phyloP scores from a whole-genome alignment of 768 basidiomycete genomes.

The Mycena olivaceomarginata region DNA sequence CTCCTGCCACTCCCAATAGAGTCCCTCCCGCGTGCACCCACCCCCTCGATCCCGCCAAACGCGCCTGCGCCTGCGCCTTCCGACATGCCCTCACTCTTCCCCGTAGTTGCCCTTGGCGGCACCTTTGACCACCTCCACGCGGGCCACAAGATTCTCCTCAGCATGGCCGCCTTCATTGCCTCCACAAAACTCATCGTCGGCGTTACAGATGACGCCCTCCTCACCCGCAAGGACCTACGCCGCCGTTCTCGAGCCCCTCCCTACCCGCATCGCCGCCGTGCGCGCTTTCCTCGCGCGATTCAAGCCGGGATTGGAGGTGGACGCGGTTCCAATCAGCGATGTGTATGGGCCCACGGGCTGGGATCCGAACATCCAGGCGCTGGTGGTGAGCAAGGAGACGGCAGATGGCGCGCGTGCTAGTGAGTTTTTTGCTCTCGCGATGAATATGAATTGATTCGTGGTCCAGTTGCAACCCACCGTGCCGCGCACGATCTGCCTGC shows the following conservation, averaged over 20 bases:
- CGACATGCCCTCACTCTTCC: constrained; percentile 59
- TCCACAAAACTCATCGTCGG: constrained; percentile 91
- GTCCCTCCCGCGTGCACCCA: constrained; percentile 57
- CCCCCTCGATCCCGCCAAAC: constrained; percentile 36
- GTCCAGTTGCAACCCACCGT: constrained; percentile 79
- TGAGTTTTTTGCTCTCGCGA: constrained; percentile 59
- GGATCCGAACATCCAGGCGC: constrained; percentile 92
- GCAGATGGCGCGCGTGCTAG: constrained; percentile 83
- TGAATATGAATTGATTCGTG: not conserved
- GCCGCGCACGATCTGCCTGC: constrained; percentile 72
- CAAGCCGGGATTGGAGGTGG: constrained; percentile 76
- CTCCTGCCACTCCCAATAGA: constrained; percentile 61
- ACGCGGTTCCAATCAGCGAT: constrained; percentile 87
- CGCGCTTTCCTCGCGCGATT: constrained; percentile 84
- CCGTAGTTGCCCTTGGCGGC: constrained; percentile 92
- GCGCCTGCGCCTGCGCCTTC: constrained; percentile 23
- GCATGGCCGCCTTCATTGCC: constrained; percentile 93
- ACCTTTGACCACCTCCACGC: constrained; percentile 99
- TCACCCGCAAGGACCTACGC: constrained; percentile 83
- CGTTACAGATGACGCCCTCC: constrained; percentile 84
- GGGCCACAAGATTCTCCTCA: constrained; percentile 97
- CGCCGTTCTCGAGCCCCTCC: constrained; percentile 79
- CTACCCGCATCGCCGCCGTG: constrained; percentile 72
- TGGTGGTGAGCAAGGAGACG: constrained; percentile 96
- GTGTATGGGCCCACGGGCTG: constrained; percentile 94